These are phyloP conservation scores for Yamadazyma atmosphaerica DNA, from an alignment of 1,139 yeast species.

Conservation along the genomic window DNA sequence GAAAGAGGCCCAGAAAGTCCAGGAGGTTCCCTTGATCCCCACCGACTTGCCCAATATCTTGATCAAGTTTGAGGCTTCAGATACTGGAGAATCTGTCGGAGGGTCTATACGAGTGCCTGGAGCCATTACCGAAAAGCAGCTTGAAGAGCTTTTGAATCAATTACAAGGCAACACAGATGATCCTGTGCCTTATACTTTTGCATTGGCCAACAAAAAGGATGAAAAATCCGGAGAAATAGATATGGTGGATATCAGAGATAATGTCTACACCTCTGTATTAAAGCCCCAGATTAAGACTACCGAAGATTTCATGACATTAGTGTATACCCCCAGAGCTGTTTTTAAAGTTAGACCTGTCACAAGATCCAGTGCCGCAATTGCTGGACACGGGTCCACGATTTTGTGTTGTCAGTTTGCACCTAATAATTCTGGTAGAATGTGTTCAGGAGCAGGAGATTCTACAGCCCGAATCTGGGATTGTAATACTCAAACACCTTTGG, in stretches of 20 bases:
- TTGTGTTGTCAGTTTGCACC: constrained; percentile 95
- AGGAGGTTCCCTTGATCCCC: constrained; percentile 75
- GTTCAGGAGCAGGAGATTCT: constrained; percentile 95
- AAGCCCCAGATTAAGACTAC: constrained; percentile 88
- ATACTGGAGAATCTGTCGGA: constrained; percentile 87
- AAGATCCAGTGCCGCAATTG: constrained; percentile 85
- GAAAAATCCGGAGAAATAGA: constrained; percentile 37
- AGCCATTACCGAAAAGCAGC: constrained; percentile 77
- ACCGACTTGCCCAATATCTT: constrained; percentile 82
- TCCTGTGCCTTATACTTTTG: constrained; percentile 87
- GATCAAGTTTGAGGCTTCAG: constrained; percentile 88
- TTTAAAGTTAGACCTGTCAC: constrained; percentile 92
- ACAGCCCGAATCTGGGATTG: constrained; percentile 99
- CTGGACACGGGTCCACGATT: constrained; percentile 95
- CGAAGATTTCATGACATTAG: constrained; percentile 88
- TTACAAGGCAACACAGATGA: constrained; percentile 68
- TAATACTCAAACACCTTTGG: constrained; percentile 87
- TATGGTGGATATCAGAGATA: constrained; percentile 72
- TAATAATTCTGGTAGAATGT: constrained; percentile 79
- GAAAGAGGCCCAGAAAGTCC: constrained; percentile 77
- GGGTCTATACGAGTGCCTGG: constrained; percentile 93
- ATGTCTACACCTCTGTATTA: constrained; percentile 74
- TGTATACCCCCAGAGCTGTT: constrained; percentile 92
- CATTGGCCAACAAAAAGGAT: constrained; percentile 52
- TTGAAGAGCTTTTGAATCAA: constrained; percentile 83